Percentiles rank a stretch among this genome's conserved stretches.
These are phyloP conservation scores for Bruguiera sexangula DNA, from an alignment of 345 rosid species.

Conservation along the genomic window DNA sequence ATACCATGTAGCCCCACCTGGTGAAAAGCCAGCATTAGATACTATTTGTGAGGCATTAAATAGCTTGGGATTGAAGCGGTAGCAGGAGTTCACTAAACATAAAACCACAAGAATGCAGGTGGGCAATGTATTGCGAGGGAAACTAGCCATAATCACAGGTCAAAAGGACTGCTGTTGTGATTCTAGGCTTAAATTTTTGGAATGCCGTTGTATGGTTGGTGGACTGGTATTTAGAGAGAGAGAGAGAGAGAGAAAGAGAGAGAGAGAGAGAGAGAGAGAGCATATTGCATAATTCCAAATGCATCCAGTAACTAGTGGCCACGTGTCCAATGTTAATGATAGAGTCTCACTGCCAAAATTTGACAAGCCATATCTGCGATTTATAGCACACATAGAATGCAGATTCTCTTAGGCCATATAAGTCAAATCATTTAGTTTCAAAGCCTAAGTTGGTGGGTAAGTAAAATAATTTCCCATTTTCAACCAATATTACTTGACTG, in stretches of 20 bases:
- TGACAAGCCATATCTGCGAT: conserved; percentile 5
- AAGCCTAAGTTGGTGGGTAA: too few relatives aligned
- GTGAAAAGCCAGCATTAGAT: conserved; percentile 31
- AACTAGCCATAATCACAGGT: background rate
- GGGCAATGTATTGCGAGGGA: conserved; percentile 1
- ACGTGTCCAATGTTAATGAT: too few relatives aligned
- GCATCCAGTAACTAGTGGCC: too few relatives aligned
- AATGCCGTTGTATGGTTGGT: background rate
- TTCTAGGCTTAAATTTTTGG: background rate
- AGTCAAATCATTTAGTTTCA: too few relatives aligned
- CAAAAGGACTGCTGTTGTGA: background rate
- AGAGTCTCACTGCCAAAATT: too few relatives aligned
- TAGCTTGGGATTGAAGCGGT: conserved; percentile 38
- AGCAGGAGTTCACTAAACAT: conserved; percentile 14
- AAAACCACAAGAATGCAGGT: conserved; percentile 1
- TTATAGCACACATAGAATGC: background rate
- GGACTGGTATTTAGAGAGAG: conserved; percentile 15
- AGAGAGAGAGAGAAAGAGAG: conserved; percentile 21
- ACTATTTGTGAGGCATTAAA: conserved; percentile 21
- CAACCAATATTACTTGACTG: too few relatives aligned
- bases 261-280: conserved; percentile 13
- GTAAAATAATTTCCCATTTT: too few relatives aligned
- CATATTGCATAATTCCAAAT: background rate
- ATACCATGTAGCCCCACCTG: conserved; percentile 60
- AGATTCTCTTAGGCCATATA: too few relatives aligned